Evolutionary conservation across 2,329 filamentous ascomycete species (phyloP), one percentile per base, ranked within the genome.

Genomic region (Colletotrichum spinosum): DNA sequence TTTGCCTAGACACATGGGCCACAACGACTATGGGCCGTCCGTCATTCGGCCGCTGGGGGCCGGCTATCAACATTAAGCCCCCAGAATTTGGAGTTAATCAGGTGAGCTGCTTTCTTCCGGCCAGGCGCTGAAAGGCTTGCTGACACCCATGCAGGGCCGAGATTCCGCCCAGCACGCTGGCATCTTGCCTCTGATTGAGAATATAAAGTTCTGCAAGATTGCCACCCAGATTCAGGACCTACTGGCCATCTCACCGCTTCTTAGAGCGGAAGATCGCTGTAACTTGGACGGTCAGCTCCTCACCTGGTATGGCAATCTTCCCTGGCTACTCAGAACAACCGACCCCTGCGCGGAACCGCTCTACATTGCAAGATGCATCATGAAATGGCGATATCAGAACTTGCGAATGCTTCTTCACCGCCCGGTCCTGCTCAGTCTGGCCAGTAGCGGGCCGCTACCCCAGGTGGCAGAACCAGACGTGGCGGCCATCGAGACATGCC

Each of bases 371-470:
- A 85, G 91, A 55, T 88, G 88, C 68, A 86, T 94, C 70, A 93
- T 94, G 89, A 91, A 92, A 75, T 94, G 92, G 92, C 86, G 92
- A 12, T 94, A 92, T 73, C 89, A 92, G 73, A 93, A 93, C 70
- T 84, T 93, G 51, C 89, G 91, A 51, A 90, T 94, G 77, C 84
- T 94, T 1, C 85, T 94, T 25, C 90, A 94, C 75, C 84, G 92
- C 3, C 91, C 92, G 0, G 88, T 90, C 0, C 82, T 95, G 2
- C 83, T 94, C 6, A 90, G 87, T 77, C 79, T 91, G 72, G 82
- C 88, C 72, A 82, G 85, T 70, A 81, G 85, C 73, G 69, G 68
- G 15, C 56, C 84, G 72, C 82, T 83, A 62, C 78, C 83, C 71
- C 77, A 85, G 76, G 73, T 80, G 67, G 71, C 82, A 11, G 80